Conservation (phyloP, 148 eudicot genomes). For the Vaccinium vitisidaea region DNA sequence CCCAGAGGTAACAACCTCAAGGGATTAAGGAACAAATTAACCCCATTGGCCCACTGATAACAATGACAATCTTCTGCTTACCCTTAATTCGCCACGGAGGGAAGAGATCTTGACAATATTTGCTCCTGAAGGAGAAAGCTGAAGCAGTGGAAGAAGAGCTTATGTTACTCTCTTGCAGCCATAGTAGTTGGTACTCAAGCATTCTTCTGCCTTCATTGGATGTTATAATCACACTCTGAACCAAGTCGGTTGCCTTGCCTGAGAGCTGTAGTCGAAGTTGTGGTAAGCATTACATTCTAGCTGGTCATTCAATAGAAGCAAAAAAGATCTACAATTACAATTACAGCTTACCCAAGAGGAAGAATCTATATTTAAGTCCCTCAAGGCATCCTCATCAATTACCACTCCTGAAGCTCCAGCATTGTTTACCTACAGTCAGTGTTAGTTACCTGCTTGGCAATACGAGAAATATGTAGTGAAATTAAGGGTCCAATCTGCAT, state of each 20-base stretch:
- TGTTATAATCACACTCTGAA: slow-evolving; percentile 41
- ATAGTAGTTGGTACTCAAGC: slow-evolving; percentile 46
- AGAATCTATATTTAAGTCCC: slow-evolving; percentile 42
- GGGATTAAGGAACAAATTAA: neutral
- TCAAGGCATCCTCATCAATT: slow-evolving; percentile 44
- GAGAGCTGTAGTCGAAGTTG: slow-evolving; percentile 33
- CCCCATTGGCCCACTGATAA: neutral
- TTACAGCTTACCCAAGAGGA: slow-evolving; percentile 38
- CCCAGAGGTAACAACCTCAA: neutral
- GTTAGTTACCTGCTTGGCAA: neutral
- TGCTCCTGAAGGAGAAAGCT: slow-evolving; percentile 36
- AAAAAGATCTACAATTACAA: neutral
- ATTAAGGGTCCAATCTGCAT: neutral
- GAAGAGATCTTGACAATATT: slow-evolving; percentile 47
- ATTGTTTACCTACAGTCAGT: slow-evolving; percentile 45
- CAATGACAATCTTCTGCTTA: slow-evolving; percentile 18
- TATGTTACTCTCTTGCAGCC: slow-evolving; percentile 49
- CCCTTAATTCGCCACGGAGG: slow-evolving; percentile 43
- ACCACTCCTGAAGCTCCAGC: slow-evolving; percentile 55
- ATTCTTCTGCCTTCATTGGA: slow-evolving; percentile 32
- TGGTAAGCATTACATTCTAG: neutral
- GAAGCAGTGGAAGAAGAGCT: slow-evolving; percentile 51
- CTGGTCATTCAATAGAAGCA: neutral
- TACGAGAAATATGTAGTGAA: neutral
- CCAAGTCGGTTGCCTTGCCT: slow-evolving; percentile 36